These are phyloP conservation scores for Mycena leptocephala DNA, from an alignment of 768 basidiomycete genomes.

Conservation along the genomic window DNA sequence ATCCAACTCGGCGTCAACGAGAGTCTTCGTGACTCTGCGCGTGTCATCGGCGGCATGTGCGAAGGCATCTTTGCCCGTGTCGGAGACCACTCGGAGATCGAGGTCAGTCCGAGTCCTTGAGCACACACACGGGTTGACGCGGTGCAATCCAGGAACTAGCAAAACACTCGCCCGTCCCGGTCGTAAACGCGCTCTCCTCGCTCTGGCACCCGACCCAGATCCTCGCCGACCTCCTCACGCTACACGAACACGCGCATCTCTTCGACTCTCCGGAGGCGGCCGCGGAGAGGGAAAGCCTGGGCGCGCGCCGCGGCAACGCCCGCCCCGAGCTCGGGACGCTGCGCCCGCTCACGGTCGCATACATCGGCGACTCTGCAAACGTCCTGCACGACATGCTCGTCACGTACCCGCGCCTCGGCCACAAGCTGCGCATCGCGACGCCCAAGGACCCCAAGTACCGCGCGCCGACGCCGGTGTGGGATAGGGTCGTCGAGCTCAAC, in stretches of 20 bases:
- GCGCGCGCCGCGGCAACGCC: too few species aligned
- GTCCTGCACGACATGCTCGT: conserved; percentile 99
- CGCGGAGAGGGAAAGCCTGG: too few species aligned
- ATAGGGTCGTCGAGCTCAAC: conserved; percentile 81
- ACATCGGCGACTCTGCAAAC: conserved; percentile 95
- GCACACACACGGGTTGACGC: background rate
- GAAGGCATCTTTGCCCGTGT: conserved; percentile 98
- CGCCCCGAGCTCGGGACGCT: conserved; percentile 62
- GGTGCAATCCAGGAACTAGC: conserved; percentile 81
- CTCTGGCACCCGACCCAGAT: conserved; percentile 98
- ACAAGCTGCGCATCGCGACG: conserved; percentile 87
- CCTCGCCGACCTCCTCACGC: conserved; percentile 93
- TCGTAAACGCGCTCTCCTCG: conserved; percentile 95
- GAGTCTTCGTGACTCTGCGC: conserved; percentile 84
- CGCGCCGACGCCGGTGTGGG: conserved; percentile 84
- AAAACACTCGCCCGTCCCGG: conserved; percentile 91
- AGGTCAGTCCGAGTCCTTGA: conserved; percentile 66
- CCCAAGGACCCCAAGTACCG: conserved; percentile 77
- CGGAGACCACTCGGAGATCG: conserved; percentile 92
- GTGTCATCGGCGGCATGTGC: conserved; percentile 95
- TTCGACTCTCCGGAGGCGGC: conserved; percentile 57
- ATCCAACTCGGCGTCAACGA: conserved; percentile 99
- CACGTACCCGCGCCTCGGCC: conserved; percentile 92
- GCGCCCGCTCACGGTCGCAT: conserved; percentile 90
- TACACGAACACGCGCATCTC: conserved; percentile 81